These are phyloP conservation scores for Naumovozyma castellii DNA, from an alignment of 805 yeast species.

Conservation along the genomic window DNA sequence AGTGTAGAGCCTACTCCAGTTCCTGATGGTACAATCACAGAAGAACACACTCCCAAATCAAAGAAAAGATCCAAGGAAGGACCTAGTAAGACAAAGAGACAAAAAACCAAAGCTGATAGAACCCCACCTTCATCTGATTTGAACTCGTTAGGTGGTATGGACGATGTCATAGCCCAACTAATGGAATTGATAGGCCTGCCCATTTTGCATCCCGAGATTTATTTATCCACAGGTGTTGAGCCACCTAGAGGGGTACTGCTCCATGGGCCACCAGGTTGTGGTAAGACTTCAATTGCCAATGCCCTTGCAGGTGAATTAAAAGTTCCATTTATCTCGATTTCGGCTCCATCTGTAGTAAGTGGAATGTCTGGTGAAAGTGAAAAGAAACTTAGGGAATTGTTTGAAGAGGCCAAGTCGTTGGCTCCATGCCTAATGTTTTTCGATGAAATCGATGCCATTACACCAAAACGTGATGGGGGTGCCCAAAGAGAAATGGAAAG, in stretches of 20 bases:
- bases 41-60: constrained; percentile 26
- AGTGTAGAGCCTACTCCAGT: constrained; percentile 4
- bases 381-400: constrained; percentile 83
- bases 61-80: constrained; percentile 46
- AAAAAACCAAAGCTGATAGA: constrained; percentile 43
- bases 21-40: constrained; percentile 7
- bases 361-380: constrained; percentile 99
- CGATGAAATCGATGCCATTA: constrained; percentile 96
- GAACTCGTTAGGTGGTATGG: constrained; percentile 82
- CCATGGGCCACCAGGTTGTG: constrained; percentile 99
- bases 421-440: constrained; percentile 92
- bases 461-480: constrained; percentile 90
- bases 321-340: constrained; percentile 82
- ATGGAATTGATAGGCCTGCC: constrained; percentile 91
- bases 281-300: constrained; percentile 92
- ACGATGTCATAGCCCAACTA: constrained; percentile 70
- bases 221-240: constrained; percentile 76
- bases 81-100: constrained; percentile 30
- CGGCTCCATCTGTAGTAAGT: constrained; percentile 93
- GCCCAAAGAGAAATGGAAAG: constrained; percentile 98
- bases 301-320: constrained; percentile 92
- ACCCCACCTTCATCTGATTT: constrained; percentile 62
- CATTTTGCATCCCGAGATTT: constrained; percentile 86
- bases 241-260: constrained; percentile 89
- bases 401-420: constrained; percentile 78